Conservation (phyloP, 192 early-diverging fungal genomes). For the Chytriomyces hyalinus region DNA sequence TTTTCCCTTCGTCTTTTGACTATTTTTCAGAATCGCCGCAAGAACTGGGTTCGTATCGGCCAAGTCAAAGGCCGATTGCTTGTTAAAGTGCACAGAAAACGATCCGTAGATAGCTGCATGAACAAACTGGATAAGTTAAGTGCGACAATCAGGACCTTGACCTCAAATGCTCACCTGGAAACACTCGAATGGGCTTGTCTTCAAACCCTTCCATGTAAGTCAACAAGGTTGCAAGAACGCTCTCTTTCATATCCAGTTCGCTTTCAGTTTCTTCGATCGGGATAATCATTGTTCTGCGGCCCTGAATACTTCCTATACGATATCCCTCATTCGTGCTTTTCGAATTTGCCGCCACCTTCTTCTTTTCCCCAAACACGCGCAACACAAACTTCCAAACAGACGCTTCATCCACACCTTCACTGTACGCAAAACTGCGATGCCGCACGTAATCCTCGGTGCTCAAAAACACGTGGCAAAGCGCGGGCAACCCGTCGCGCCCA, state of each 20-base stretch:
- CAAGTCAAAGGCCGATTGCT: conserved; percentile 21
- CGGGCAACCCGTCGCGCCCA: conserved; percentile 48
- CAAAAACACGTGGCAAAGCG: conserved; percentile 45
- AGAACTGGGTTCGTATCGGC: conserved; percentile 26
- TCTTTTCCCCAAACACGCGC: conserved; percentile 27
- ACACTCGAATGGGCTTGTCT: conserved; percentile 22
- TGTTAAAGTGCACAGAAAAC: conserved; percentile 23
- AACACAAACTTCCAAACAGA: conserved; percentile 37
- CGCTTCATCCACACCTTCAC: conserved; percentile 34
- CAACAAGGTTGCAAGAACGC: conserved; percentile 39
- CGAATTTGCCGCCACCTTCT: neutral
- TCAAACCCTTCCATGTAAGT: conserved; percentile 38
- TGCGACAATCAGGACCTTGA: neutral
- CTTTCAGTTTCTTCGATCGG: conserved; percentile 38
- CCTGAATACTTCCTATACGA: conserved; percentile 12
- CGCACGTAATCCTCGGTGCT: conserved; percentile 46
- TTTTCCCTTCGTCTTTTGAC: conserved; percentile 31
- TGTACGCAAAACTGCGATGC: conserved; percentile 46
- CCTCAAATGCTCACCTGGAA: conserved; percentile 27
- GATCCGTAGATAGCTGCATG: conserved; percentile 12
- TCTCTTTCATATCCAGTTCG: conserved; percentile 46
- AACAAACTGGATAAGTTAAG: neutral
- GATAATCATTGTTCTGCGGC: conserved; percentile 20
- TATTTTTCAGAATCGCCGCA: conserved; percentile 3
- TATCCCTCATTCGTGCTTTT: conserved; percentile 9